Percentiles rank a stretch among this genome's conserved stretches.
These are phyloP conservation scores for Pseudevernia furfuracea DNA, from an alignment of 495 filamentous ascomycete genomes.

Conservation along the genomic window DNA sequence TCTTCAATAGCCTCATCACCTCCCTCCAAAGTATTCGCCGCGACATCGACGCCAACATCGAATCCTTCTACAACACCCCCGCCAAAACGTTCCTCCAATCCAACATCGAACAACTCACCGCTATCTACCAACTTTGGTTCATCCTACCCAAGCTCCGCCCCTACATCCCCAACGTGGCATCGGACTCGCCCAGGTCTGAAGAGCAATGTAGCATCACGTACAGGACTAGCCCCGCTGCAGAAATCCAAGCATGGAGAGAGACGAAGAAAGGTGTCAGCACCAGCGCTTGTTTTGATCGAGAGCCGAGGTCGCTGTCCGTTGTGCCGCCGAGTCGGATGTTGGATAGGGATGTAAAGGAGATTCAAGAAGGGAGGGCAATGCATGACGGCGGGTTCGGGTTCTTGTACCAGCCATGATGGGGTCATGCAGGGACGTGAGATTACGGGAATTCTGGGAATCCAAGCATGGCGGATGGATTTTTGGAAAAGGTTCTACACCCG, in stretches of 20 bases:
- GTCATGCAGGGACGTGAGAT: background rate
- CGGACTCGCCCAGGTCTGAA: background rate
- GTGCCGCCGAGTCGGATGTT: constrained; percentile 1
- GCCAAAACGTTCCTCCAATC: constrained; percentile 16
- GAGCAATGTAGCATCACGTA: background rate
- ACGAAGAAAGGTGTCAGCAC: constrained; percentile 2
- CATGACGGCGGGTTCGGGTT: background rate
- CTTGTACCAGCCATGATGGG: background rate
- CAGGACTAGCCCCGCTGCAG: background rate
- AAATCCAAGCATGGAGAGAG: constrained; percentile 1
- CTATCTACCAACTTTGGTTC: constrained; percentile 14
- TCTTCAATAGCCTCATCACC: constrained; percentile 7
- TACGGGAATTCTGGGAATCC: background rate
- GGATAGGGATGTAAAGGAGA: constrained; percentile 1
- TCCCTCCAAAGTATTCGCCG: constrained; percentile 10
- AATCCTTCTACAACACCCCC: constrained; percentile 9
- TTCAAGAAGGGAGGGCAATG: constrained; percentile 2
- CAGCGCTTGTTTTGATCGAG: constrained; percentile 8
- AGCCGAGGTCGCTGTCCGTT: constrained; percentile 11
- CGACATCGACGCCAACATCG: constrained; percentile 13
- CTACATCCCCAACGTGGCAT: constrained; percentile 6
- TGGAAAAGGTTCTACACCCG: background rate
- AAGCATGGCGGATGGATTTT: background rate
- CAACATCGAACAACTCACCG: constrained; percentile 16
- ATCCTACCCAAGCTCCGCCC: constrained; percentile 10